A percentile compares a stretch with the other conserved stretches of the same genome.
Evolutionary conservation across 345 rosid species (phyloP).

Genomic region (Citrus reticulata): DNA sequence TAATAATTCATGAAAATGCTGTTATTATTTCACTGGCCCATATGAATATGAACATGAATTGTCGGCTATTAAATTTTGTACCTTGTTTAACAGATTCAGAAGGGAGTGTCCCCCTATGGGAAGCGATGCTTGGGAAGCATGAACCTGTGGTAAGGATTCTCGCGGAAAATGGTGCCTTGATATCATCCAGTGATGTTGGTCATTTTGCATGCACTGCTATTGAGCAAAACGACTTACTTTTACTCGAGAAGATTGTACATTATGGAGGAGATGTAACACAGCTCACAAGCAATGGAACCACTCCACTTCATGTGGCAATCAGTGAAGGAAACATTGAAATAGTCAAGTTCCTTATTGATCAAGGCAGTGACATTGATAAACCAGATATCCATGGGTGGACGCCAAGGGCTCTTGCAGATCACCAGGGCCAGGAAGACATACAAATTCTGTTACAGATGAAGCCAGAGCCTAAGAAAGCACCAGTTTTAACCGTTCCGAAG

Average conservation of each 20-base stretch:
- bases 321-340: slow-evolving; percentile 60
- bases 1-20: too few species aligned
- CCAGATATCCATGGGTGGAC: slow-evolving; percentile 76
- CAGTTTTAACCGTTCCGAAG: slow-evolving; percentile 8
- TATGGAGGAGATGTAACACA: slow-evolving; percentile 64
- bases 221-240: slow-evolving; percentile 49
- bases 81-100: slow-evolving; percentile 53
- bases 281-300: slow-evolving; percentile 41
- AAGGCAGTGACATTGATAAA: slow-evolving; percentile 58
- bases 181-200: slow-evolving; percentile 52
- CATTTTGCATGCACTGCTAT: slow-evolving; percentile 52
- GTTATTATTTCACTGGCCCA: background rate
- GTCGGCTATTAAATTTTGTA: background rate
- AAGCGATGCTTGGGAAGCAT: slow-evolving; percentile 67
- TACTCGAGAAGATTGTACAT: slow-evolving; percentile 46
- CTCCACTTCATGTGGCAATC: slow-evolving; percentile 71
- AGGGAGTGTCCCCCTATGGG: slow-evolving; percentile 86
- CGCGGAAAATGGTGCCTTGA: slow-evolving; percentile 53
- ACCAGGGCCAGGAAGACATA: slow-evolving; percentile 81
- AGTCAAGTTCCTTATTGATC: slow-evolving; percentile 54
- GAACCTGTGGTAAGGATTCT: slow-evolving; percentile 45
- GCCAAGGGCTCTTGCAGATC: slow-evolving; percentile 62
- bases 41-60: background rate
- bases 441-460: slow-evolving; percentile 30
- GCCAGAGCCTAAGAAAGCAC: slow-evolving; percentile 5